Conservation (phyloP, 768 basidiomycete species). For the Coprinellus aureogranulatus region DNA sequence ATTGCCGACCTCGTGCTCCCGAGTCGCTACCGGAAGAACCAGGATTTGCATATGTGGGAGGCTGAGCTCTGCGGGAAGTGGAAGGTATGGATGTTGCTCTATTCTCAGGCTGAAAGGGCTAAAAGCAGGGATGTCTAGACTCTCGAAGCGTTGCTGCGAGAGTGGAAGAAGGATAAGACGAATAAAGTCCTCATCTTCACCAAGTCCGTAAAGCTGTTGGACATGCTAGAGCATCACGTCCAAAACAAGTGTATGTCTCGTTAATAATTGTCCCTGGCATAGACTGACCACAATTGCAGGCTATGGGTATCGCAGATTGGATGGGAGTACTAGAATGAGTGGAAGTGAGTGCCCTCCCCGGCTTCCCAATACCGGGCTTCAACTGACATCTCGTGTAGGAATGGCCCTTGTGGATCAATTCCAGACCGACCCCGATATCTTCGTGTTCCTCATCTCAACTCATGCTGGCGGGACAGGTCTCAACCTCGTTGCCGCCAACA, state of each 20-base stretch:
- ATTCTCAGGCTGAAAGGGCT: neutral
- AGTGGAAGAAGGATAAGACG: slow-evolving; percentile 59
- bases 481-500: slow-evolving; percentile 90
- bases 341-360: too few species aligned
- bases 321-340: slow-evolving; percentile 71
- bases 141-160: slow-evolving; percentile 59
- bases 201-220: slow-evolving; percentile 85
- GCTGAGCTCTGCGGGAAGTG: slow-evolving; percentile 81
- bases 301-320: slow-evolving; percentile 69
- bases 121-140: slow-evolving; percentile 44
- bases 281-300: slow-evolving; percentile 25
- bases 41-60: slow-evolving; percentile 58
- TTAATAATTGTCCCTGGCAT: neutral
- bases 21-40: slow-evolving; percentile 49
- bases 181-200: slow-evolving; percentile 95
- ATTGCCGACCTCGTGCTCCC: slow-evolving; percentile 65
- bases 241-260: slow-evolving; percentile 45
- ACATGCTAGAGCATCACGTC: slow-evolving; percentile 80
- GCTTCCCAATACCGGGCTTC: too few species aligned
- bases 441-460: slow-evolving; percentile 86
- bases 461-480: slow-evolving; percentile 89
- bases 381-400: slow-evolving; percentile 38
- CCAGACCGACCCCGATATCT: slow-evolving; percentile 68
- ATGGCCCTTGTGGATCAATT: slow-evolving; percentile 87
- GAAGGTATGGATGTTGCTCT: slow-evolving; percentile 52